Conservation (phyloP, 768 basidiomycete genomes). For the Psilocybe cubensis region DNA sequence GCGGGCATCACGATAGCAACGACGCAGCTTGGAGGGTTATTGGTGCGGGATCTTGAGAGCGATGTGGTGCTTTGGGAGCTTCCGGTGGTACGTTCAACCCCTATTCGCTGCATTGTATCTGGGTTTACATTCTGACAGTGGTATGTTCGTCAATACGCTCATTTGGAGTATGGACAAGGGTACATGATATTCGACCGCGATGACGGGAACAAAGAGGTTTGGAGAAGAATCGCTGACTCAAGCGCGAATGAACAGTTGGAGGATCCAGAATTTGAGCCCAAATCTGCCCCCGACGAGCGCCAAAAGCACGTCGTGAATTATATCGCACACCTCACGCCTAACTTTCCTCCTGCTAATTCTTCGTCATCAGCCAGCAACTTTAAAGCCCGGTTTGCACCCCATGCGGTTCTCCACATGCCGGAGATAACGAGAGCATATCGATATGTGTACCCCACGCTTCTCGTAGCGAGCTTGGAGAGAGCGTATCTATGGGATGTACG, state of each 20-base stretch:
- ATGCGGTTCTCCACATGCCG: slow-evolving; percentile 58
- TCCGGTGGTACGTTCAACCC: slow-evolving; percentile 42
- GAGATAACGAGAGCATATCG: slow-evolving; percentile 56
- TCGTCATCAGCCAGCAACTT: neutral
- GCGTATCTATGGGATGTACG: slow-evolving; percentile 70
- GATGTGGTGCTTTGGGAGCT: slow-evolving; percentile 66
- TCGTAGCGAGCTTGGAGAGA: slow-evolving; percentile 45
- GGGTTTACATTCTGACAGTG: slow-evolving; percentile 29
- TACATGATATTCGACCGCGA: slow-evolving; percentile 71
- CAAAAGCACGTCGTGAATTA: slow-evolving; percentile 13
- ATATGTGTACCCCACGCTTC: slow-evolving; percentile 67
- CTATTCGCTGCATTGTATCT: neutral
- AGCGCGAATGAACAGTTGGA: neutral
- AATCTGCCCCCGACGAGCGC: slow-evolving; percentile 13
- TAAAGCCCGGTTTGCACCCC: slow-evolving; percentile 63
- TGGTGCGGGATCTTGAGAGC: slow-evolving; percentile 56
- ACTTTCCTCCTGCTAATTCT: neutral
- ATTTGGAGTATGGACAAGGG: slow-evolving; percentile 75
- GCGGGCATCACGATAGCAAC: slow-evolving; percentile 65
- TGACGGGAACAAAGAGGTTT: slow-evolving; percentile 67
- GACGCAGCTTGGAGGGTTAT: slow-evolving; percentile 53
- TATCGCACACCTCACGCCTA: neutral
- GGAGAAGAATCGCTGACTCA: slow-evolving; percentile 52
- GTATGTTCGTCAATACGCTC: slow-evolving; percentile 60
- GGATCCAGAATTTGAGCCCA: neutral